Percentiles rank a stretch among this genome's conserved stretches.
phyloP scores from a whole-genome alignment of 2,329 filamentous ascomycete genomes.

The Penicillium sp. region DNA sequence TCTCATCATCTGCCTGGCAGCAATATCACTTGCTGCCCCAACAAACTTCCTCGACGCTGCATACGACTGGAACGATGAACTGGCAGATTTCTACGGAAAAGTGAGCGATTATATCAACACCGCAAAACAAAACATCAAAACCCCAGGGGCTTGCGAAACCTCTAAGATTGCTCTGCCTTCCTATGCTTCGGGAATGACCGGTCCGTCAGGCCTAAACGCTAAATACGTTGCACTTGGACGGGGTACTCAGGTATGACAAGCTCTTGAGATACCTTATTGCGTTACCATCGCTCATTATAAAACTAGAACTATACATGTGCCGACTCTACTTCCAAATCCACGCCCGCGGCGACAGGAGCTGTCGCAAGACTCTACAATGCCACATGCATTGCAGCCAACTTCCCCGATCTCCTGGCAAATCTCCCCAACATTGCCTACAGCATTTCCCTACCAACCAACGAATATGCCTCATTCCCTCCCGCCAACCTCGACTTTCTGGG shows the following conservation, averaged over 20 bases:
- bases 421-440: constrained; percentile 69
- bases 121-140: constrained; percentile 19
- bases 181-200: constrained; percentile 61
- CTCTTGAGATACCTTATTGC: not conserved
- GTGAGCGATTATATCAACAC: constrained; percentile 42
- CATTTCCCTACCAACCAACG: constrained; percentile 55
- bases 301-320: constrained; percentile 87
- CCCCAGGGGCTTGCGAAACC: constrained; percentile 34
- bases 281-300: constrained; percentile 12
- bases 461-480: constrained; percentile 45
- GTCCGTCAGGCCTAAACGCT: constrained; percentile 61
- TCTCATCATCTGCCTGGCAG: constrained; percentile 33
- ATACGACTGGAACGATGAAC: constrained; percentile 42
- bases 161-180: constrained; percentile 38
- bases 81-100: constrained; percentile 42
- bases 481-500: constrained; percentile 67
- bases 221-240: constrained; percentile 82
- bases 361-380: constrained; percentile 84
- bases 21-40: constrained; percentile 38
- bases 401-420: constrained; percentile 63
- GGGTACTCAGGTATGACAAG: constrained; percentile 60
- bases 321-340: constrained; percentile 57
- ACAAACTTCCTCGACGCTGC: constrained; percentile 31
- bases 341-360: constrained; percentile 69
- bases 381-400: constrained; percentile 71